Percentiles rank a stretch among this genome's conserved stretches.
phyloP scores from a whole-genome alignment of 441 rosid genomes.

The Erodium texanum region DNA sequence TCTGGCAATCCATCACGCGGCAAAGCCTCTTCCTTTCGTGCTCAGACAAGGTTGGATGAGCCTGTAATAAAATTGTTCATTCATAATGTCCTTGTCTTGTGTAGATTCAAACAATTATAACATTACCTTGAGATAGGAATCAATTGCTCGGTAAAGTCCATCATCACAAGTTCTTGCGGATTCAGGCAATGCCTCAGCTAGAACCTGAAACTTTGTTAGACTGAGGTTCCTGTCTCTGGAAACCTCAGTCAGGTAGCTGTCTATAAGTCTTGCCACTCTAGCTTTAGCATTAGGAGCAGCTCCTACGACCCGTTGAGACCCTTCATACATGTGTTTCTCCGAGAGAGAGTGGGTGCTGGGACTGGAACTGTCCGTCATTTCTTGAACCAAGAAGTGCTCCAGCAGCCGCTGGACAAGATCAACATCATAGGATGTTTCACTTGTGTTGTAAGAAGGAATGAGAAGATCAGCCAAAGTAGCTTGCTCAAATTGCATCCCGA shows the following conservation, averaged over 20 bases:
- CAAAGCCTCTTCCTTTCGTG: constrained; percentile 92
- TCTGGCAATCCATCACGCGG: constrained; percentile 92
- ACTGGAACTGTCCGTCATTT: constrained; percentile 69
- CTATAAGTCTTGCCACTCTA: constrained; percentile 89
- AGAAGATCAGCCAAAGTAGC: constrained; percentile 75
- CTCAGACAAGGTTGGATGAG: constrained; percentile 84
- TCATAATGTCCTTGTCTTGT: too few species aligned
- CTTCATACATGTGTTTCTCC: constrained; percentile 48
- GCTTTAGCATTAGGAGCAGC: constrained; percentile 54
- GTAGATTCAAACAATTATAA: too few species aligned
- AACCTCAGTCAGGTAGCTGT: constrained; percentile 84
- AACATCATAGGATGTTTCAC: constrained; percentile 67
- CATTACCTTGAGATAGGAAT: constrained; percentile 86
- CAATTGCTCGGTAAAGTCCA: constrained; percentile 84
- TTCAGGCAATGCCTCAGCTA: constrained; percentile 88
- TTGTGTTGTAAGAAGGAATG: constrained; percentile 56
- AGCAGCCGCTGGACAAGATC: constrained; percentile 84
- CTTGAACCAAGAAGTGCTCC: constrained; percentile 94
- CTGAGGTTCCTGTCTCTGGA: constrained; percentile 79
- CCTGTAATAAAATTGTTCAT: constrained; percentile 32
- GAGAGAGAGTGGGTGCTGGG: constrained; percentile 53
- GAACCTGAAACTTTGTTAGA: constrained; percentile 78
- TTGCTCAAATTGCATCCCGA: constrained; percentile 97
- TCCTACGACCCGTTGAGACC: constrained; percentile 28
- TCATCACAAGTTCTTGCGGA: constrained; percentile 87